phyloP scores from a whole-genome alignment of 2,329 filamentous ascomycete genomes.

The Hawksworthiomyces lignivorus region DNA sequence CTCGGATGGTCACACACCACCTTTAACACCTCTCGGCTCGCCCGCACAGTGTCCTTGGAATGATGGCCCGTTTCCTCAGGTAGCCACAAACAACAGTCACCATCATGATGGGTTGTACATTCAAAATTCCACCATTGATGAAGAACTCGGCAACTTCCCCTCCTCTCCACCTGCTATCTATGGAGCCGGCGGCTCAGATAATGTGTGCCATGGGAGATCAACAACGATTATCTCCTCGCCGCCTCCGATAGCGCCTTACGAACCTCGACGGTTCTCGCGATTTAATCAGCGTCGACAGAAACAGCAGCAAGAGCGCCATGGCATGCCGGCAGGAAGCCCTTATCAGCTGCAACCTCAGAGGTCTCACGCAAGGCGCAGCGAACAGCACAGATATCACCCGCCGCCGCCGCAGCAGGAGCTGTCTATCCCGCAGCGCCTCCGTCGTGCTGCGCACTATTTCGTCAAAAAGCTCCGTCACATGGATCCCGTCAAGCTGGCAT shows the following conservation, averaged over 20 bases:
- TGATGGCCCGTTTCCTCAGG: conserved; percentile 11
- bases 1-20: conserved; percentile 4
- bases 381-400: no score
- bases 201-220: conserved; percentile 5
- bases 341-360: no score
- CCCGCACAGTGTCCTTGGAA: conserved; percentile 9
- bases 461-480: conserved; percentile 29
- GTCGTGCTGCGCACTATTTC: conserved; percentile 19
- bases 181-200: conserved; percentile 1
- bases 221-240: conserved; percentile 11
- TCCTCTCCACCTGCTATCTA: conserved; percentile 3
- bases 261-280: no score
- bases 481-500: conserved; percentile 53
- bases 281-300: no score
- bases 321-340: no score
- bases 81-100: neutral
- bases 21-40: conserved; percentile 2
- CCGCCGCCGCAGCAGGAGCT: neutral
- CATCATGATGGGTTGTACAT: no score
- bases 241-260: no score
- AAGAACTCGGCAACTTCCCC: neutral
- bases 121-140: conserved; percentile 1
- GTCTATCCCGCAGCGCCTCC: neutral
- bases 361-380: no score
- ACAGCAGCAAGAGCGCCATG: no score